Evolutionary conservation across 371 early-diverging fungal species (phyloP).

Genomic region (Phascolomyces articulosus): DNA sequence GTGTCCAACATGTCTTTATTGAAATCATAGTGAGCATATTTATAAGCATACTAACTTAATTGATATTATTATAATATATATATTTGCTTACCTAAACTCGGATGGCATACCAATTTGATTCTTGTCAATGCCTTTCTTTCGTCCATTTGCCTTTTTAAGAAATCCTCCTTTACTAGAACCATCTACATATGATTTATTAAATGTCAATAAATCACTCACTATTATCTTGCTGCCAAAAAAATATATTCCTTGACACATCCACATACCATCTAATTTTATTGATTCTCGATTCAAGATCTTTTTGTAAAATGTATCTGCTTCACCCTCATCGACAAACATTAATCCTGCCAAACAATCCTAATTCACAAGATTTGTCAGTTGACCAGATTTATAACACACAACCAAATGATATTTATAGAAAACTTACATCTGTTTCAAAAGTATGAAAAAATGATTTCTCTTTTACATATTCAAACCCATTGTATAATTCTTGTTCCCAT

Average conservation of each 20-base stretch:
- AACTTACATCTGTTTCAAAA: slow-evolving; percentile 79
- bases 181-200: neutral
- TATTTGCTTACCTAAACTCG: slow-evolving; percentile 58
- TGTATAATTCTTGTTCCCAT: slow-evolving; percentile 85
- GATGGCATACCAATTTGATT: slow-evolving; percentile 76
- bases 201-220: too few species aligned
- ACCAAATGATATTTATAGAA: too few species aligned
- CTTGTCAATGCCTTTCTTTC: slow-evolving; percentile 62
- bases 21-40: neutral
- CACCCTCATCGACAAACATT: slow-evolving; percentile 86
- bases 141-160: slow-evolving; percentile 27
- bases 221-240: too few species aligned
- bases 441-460: slow-evolving; percentile 85
- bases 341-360: slow-evolving; percentile 80
- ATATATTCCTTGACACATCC: too few species aligned
- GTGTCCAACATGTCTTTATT: slow-evolving; percentile 69
- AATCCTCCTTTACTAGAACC: slow-evolving; percentile 32
- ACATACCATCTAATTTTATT: slow-evolving; percentile 38
- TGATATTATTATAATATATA: neutral
- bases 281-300: slow-evolving; percentile 62
- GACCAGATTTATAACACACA: too few species aligned
- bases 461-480: slow-evolving; percentile 73
- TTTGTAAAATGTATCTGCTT: slow-evolving; percentile 78
- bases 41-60: too few species aligned
- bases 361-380: too few species aligned